Evolutionary conservation across 1,284 basidiomycete genomes (phyloP), one percentile per base, ranked within the genome.

Genomic region (Melampsora larici-populina): DNA sequence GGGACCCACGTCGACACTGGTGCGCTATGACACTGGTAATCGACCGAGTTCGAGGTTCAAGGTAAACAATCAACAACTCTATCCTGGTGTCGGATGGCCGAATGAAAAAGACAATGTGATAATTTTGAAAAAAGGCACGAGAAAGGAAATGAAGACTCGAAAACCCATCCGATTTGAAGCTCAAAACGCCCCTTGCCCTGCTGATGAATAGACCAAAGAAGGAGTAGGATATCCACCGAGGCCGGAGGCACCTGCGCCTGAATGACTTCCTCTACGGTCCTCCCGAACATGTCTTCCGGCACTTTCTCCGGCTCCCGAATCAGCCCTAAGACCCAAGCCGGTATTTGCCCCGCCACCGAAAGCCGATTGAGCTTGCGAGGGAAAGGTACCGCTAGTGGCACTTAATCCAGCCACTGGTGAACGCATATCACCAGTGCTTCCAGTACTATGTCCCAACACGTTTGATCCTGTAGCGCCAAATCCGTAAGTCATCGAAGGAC

Each of bases 401-500:
- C 66, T 65, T 31, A 63, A 49, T 9, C 66, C n/a, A 36, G 36
- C 58, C 4, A 64, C 58, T 0, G 73, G 73, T 21, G 73, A 76
- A 17, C 73, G 64, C 66, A 76, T 68, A 8, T 76, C 73, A 0
- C 46, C 26, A 21, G 60, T 46, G 63, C 64, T 36, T 33, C 72
- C 31, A n/a, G 49, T 60, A 43, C 49, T 40, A 36, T 51, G 36
- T 21, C 66, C 48, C 64, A 55, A 21, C 60, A 24, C 40, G 40
- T 60, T 40, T n/a, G 51, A 29, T 64, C 24, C 36, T 40, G 73
- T 29, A 24, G 60, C 55, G 7, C 65, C 68, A 31, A 78, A 78
- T 17, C 67, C 68, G 55, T 78, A 78, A 17, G 67, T 67, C 75
- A 78, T 78, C 9, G 75, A 78, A 70, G 75, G 75, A 33, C 75